These are phyloP conservation scores for Sarocladium kiliense DNA, from an alignment of 2,329 filamentous ascomycete genomes.

Conservation along the genomic window DNA sequence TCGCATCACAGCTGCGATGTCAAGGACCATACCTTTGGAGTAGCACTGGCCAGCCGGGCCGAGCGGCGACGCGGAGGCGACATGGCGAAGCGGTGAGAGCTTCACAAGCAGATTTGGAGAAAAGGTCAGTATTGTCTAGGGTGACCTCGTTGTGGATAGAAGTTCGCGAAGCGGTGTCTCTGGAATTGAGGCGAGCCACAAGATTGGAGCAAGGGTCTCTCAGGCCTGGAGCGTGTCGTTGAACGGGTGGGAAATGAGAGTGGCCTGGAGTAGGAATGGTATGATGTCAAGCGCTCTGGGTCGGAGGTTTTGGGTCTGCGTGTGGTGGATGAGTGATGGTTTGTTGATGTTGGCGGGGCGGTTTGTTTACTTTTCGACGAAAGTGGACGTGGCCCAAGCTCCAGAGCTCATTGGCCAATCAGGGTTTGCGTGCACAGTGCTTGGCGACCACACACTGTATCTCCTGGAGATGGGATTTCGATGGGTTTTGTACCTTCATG, in stretches of 20 bases:
- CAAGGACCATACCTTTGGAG: slow-evolving; percentile 27
- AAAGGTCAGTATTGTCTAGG: not conserved
- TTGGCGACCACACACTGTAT: not conserved
- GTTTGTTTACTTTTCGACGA: slow-evolving; percentile 14
- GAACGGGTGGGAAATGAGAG: slow-evolving; percentile 5
- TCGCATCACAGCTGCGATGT: slow-evolving; percentile 8
- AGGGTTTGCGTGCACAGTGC: not conserved
- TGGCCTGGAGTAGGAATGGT: slow-evolving; percentile 10
- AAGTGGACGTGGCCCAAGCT: slow-evolving; percentile 6
- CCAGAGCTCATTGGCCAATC: not conserved
- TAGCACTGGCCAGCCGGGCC: slow-evolving; percentile 30
- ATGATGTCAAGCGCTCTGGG: slow-evolving; percentile 17
- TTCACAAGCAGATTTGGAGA: not conserved
- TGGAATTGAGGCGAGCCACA: slow-evolving; percentile 11
- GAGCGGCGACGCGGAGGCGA: slow-evolving; percentile 39
- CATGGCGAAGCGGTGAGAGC: slow-evolving; percentile 23
- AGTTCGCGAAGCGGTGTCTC: not conserved
- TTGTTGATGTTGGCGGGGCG: slow-evolving; percentile 7
- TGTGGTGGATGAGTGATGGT: not conserved
- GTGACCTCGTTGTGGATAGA: slow-evolving; percentile 1
- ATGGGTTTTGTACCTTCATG: too few species aligned
- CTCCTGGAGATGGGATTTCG: too few species aligned
- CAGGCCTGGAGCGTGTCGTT: not conserved
- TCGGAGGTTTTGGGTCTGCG: slow-evolving; percentile 3
- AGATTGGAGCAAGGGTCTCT: slow-evolving; percentile 6